These are phyloP conservation scores for Malassezia vespertilionis DNA, from an alignment of 1,284 basidiomycete species.

Conservation along the genomic window DNA sequence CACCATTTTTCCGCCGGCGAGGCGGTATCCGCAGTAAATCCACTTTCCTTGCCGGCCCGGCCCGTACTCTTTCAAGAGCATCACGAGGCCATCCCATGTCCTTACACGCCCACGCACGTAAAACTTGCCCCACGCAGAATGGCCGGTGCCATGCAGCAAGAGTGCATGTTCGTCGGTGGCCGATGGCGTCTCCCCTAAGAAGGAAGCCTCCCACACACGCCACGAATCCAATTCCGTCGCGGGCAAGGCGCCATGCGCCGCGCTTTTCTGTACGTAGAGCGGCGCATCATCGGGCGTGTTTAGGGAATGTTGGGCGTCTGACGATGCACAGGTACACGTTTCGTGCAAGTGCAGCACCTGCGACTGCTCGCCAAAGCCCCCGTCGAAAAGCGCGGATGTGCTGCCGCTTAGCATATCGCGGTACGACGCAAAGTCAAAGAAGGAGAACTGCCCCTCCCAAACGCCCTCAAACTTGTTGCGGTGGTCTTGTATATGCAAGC, in stretches of 20 bases:
- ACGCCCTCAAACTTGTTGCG: not conserved
- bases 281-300: too few relatives aligned
- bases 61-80: conserved; percentile 1
- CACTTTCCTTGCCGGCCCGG: conserved; percentile 1
- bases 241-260: not conserved
- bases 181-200: not conserved
- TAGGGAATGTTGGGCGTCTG: not conserved
- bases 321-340: not conserved
- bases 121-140: conserved; percentile 6
- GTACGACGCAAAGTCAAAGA: conserved; percentile 3
- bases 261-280: too few relatives aligned
- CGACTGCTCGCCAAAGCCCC: conserved; percentile 2
- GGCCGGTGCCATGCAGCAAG: conserved; percentile 5
- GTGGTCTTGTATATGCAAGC: not conserved
- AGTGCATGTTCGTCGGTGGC: not conserved
- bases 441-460: conserved; percentile 6
- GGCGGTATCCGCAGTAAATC: conserved; percentile 1
- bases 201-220: not conserved
- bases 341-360: conserved; percentile 3
- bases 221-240: not conserved
- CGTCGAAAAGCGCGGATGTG: not conserved
- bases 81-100: conserved; percentile 5
- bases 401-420: conserved; percentile 1
- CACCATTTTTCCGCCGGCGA: not conserved
- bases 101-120: conserved; percentile 4